These are phyloP conservation scores for Pseudopediastrum boryanum DNA, from an alignment of 139 green algal genomes.

Conservation along the genomic window DNA sequence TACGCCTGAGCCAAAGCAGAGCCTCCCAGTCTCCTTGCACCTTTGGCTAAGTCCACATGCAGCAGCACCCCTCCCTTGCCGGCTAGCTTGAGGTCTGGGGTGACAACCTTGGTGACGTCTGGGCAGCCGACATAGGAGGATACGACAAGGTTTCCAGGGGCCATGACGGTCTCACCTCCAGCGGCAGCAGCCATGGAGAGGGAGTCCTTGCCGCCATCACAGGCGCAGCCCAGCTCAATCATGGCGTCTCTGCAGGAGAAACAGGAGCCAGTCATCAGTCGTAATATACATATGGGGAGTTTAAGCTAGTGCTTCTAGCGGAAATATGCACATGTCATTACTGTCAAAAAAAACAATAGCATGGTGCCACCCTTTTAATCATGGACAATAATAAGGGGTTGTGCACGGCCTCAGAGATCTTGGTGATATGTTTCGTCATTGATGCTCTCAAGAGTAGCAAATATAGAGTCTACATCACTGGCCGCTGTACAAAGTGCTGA, in stretches of 20 bases:
- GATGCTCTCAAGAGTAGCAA: slow-evolving; percentile 59
- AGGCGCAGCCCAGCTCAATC: slow-evolving; percentile 87
- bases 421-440: slow-evolving; percentile 57
- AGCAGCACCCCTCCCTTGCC: slow-evolving; percentile 68
- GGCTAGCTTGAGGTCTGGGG: slow-evolving; percentile 82
- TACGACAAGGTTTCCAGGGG: slow-evolving; percentile 96
- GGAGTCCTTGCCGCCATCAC: slow-evolving; percentile 98
- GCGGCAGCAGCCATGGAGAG: slow-evolving; percentile 96
- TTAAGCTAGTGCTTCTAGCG: too few relatives aligned
- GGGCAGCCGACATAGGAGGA: slow-evolving; percentile 93
- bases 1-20: slow-evolving; percentile 89
- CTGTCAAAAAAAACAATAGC: too few relatives aligned
- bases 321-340: too few relatives aligned
- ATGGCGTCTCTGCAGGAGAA: slow-evolving; percentile 70
- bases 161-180: slow-evolving; percentile 90
- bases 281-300: too few relatives aligned
- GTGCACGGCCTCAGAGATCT: slow-evolving; percentile 55
- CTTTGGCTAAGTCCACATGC: slow-evolving; percentile 88
- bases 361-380: too few relatives aligned
- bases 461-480: slow-evolving; percentile 55
- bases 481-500: slow-evolving; percentile 26
- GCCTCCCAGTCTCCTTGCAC: slow-evolving; percentile 82
- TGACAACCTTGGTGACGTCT: slow-evolving; percentile 91
- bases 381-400: too few relatives aligned
- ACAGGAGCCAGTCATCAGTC: too few relatives aligned